Evolutionary conservation across 345 rosid species (phyloP), one percentile per base, ranked within the genome.

Genomic region (Camelina hispida): DNA sequence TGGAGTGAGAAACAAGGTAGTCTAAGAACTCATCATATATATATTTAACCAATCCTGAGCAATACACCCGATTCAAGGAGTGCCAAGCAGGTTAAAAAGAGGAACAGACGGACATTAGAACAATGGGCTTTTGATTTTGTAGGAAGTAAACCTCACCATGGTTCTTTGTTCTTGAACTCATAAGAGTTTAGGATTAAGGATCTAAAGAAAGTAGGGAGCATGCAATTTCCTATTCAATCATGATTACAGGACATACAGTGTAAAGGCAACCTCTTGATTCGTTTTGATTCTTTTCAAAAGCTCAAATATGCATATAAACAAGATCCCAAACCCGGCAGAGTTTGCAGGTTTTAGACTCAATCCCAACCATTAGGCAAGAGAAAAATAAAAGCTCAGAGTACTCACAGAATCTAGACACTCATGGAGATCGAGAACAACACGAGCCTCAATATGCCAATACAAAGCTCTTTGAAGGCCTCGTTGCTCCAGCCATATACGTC

Each of bases 391-490:
- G 68, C 15, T 28, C 30, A 3, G 43, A 72, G 68, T 56, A 47
- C 86, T 85, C 81, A 91, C 97, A 34, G 93, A 87, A 70, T 83
- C 72, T 37, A 75, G 79, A 69, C 82, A 73, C 72, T 95, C 97
- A 76, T 85, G 89, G 46, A 95, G 97, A 82, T 95, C 97, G 68
- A 95, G 86, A 34, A 91, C 97, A 32, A 95, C 99, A 61, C 91
- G 96, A 77, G 99, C 97, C 81, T 95, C 97, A n/a, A 94, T 94
- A 69, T 91, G 98, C 97, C 98, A 91, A 58, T 95, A 95, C 15
- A 95, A 81, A 5, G 96, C 91, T 79, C 91, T 87, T 80, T 95
- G 99, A 68, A 91, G 76, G 15, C 98, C 98, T 78, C 96, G 82
- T 81, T 94, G 98, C 85, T 94, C 98, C 81, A 94, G 55, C 98